These are phyloP conservation scores for Sinapis alba DNA, from an alignment of 441 rosid genomes.

Conservation along the genomic window DNA sequence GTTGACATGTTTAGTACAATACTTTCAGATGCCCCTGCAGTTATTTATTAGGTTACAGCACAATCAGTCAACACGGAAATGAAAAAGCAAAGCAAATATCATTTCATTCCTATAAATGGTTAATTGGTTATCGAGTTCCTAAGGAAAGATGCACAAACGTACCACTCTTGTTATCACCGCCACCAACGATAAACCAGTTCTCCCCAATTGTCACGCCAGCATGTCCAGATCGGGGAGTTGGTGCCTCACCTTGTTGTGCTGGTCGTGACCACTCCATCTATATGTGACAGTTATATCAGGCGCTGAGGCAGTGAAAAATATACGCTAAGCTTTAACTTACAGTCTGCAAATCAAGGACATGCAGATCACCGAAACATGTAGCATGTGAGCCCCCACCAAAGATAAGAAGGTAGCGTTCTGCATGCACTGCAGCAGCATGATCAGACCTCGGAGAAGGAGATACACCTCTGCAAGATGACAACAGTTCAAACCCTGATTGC, in stretches of 20 bases:
- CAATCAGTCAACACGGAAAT: slow-evolving; percentile 12
- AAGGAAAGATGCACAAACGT: slow-evolving; percentile 24
- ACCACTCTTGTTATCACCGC: slow-evolving; percentile 99
- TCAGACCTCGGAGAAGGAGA: slow-evolving; percentile 99
- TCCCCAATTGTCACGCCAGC: slow-evolving; percentile 96
- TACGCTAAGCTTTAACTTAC: slow-evolving; percentile 59
- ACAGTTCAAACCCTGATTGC: slow-evolving; percentile 20
- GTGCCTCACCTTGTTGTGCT: slow-evolving; percentile 85
- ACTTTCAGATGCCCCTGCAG: slow-evolving; percentile 91
- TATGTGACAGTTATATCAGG: slow-evolving; percentile 31
- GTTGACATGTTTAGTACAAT: slow-evolving; percentile 97
- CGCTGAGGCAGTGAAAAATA: slow-evolving; percentile 21
- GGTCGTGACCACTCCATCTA: slow-evolving; percentile 99
- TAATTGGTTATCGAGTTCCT: background rate
- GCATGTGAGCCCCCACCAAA: slow-evolving; percentile 99
- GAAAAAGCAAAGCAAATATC: slow-evolving; percentile 3
- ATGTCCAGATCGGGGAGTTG: slow-evolving; percentile 96
- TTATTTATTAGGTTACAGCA: slow-evolving; percentile 11
- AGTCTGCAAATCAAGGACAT: slow-evolving; percentile 92
- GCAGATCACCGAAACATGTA: slow-evolving; percentile 88
- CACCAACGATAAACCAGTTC: slow-evolving; percentile 99
- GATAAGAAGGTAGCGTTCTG: slow-evolving; percentile 90
- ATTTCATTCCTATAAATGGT: background rate
- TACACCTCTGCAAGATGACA: slow-evolving; percentile 62
- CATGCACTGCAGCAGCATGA: slow-evolving; percentile 97